These are phyloP conservation scores for Aspergillus latus DNA, from an alignment of 2,329 filamentous ascomycete species.

Conservation along the genomic window DNA sequence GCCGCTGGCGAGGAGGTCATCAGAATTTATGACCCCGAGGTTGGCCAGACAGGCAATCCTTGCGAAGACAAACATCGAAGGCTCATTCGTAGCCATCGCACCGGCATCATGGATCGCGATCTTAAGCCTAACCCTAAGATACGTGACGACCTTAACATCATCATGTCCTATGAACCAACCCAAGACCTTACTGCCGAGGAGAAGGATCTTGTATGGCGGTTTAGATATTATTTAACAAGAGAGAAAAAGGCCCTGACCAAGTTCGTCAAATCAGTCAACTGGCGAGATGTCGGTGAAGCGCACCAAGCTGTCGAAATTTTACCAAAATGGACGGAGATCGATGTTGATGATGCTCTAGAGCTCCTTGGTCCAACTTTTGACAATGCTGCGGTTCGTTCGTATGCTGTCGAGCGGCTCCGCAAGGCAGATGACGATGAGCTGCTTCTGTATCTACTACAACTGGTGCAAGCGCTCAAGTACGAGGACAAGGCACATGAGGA, in stretches of 20 bases:
- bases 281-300: constrained; percentile 80
- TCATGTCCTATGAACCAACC: constrained; percentile 90
- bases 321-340: constrained; percentile 92
- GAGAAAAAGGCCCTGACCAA: constrained; percentile 94
- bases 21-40: constrained; percentile 89
- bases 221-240: constrained; percentile 87
- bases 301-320: constrained; percentile 88
- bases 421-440: constrained; percentile 93
- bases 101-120: constrained; percentile 91
- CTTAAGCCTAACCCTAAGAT: constrained; percentile 95
- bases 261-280: constrained; percentile 96
- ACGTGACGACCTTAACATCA: constrained; percentile 85
- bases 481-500: constrained; percentile 69
- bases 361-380: constrained; percentile 89
- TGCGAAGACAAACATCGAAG: constrained; percentile 93
- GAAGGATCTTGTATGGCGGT: constrained; percentile 96
- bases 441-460: constrained; percentile 83
- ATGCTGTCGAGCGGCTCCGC: constrained; percentile 85
- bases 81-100: constrained; percentile 86
- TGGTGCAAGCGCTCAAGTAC: constrained; percentile 95
- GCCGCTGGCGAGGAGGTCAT: constrained; percentile 62
- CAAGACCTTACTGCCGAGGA: constrained; percentile 85
- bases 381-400: constrained; percentile 82
- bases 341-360: constrained; percentile 94
- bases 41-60: constrained; percentile 84